A percentile compares a stretch with the other conserved stretches of the same genome.
phyloP scores from a whole-genome alignment of 1,284 basidiomycete species.

The Tremellales sp. region DNA sequence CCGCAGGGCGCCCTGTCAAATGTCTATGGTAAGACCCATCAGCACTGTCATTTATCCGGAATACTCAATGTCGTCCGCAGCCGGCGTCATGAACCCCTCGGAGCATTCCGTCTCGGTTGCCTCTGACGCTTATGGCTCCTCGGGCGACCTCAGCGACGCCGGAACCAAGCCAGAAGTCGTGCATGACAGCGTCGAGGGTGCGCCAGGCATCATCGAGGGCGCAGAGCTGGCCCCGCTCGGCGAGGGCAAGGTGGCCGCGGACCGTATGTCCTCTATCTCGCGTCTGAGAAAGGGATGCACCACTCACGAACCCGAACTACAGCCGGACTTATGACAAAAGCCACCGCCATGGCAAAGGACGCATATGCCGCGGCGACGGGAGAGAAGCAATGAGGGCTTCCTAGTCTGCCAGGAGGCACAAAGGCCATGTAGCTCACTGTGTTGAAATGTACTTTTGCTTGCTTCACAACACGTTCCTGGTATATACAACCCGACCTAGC shows the following conservation, averaged over 20 bases:
- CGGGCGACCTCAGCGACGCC: constrained; percentile 7
- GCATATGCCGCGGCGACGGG: constrained; percentile 22
- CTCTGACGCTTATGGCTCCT: constrained; percentile 11
- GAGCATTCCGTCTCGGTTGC: constrained; percentile 4
- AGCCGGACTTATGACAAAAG: constrained; percentile 23
- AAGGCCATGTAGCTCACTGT: background rate
- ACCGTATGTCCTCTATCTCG: constrained; percentile 12
- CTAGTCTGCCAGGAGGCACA: background rate
- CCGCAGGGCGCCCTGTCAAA: background rate
- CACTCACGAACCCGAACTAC: background rate
- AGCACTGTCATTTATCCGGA: background rate
- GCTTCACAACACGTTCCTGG: too few relatives aligned
- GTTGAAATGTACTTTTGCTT: too few relatives aligned
- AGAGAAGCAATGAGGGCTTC: constrained; percentile 11
- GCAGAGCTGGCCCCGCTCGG: constrained; percentile 27
- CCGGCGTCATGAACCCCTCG: constrained; percentile 1
- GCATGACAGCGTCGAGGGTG: constrained; percentile 17
- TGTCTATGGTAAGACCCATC: too few relatives aligned
- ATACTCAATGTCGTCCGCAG: background rate
- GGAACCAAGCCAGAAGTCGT: constrained; percentile 8
- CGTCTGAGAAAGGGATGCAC: background rate
- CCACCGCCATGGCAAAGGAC: constrained; percentile 17
- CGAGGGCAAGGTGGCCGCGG: constrained; percentile 26
- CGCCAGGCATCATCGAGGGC: constrained; percentile 22
- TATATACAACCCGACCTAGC: too few relatives aligned